Percentiles rank a stretch among this genome's conserved stretches.
phyloP scores from a whole-genome alignment of 179 eudicot genomes.

The Amaranthus tricolor region DNA sequence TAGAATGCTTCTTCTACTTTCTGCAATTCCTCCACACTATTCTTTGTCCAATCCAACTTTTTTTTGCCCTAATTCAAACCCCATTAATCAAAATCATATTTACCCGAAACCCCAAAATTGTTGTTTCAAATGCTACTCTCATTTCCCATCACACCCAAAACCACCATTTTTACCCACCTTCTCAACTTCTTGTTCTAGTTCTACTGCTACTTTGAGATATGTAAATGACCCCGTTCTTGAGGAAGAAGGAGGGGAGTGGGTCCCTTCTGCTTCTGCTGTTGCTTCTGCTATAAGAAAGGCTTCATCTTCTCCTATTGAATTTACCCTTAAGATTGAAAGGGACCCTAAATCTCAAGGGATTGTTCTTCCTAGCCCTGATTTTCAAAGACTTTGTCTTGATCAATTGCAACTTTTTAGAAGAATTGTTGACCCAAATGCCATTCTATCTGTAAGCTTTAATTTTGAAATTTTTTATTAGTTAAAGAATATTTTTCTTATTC shows the following conservation, averaged over 20 bases:
- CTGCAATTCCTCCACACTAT: conserved; percentile 22
- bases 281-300: conserved; percentile 64
- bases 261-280: conserved; percentile 65
- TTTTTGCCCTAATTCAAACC: conserved; percentile 7
- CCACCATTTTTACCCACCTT: conserved; percentile 8
- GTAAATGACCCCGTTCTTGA: conserved; percentile 35
- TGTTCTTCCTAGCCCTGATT: conserved; percentile 79
- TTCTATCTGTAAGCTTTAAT: conserved; percentile 47
- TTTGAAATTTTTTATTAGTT: not conserved
- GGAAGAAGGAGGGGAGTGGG: conserved; percentile 42
- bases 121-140: conserved; percentile 20
- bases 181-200: not conserved
- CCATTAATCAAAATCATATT: not conserved
- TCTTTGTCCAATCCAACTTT: conserved; percentile 14
- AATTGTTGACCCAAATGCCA: conserved; percentile 69
- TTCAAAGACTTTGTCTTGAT: conserved; percentile 70
- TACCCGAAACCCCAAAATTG: conserved; percentile 7
- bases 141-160: conserved; percentile 20
- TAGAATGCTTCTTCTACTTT: conserved; percentile 18
- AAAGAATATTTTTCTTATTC: not conserved
- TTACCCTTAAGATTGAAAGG: conserved; percentile 58
- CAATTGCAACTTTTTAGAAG: conserved; percentile 82
- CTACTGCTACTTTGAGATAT: conserved; percentile 32
- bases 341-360: conserved; percentile 45
- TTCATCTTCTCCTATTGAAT: conserved; percentile 80